Evolutionary conservation across 1,139 yeast genomes (phyloP), one percentile per base, ranked within the genome.

Genomic region (Blastobotrys proliferans): DNA sequence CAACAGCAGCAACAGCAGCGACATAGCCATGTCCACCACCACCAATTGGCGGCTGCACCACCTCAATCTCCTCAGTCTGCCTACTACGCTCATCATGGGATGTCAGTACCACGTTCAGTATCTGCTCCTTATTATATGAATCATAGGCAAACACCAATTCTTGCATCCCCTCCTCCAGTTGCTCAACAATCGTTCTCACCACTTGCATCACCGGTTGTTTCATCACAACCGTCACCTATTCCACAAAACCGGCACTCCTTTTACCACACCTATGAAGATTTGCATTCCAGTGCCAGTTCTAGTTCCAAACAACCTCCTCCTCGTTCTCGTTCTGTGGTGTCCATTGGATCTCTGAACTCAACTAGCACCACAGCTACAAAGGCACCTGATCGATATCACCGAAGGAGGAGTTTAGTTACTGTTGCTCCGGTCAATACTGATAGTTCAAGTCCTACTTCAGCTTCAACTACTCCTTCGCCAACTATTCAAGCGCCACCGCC

Each of bases 331-430:
- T 38, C 42, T 13, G 37, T 27, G 6, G 32, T 21, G 2, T 38
- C 41, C 24, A 17, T 38, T 10, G 35, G 19, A 16, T 17, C 34
- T 13, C 8, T 24, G 20, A 25, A 22, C 19, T 20, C 37, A 9
- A 31, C 25, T 10, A 22, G 31, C n/a, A 20, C 36, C 14, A 20
- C 40, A 8, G 21, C 44, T 19, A 17, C 21, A n/a, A 31, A 25
- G 17, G 43, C 43, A 14, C 64, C 64, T 14, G 63, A 55, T 37
- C 46, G 64, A 16, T 60, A 60, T 40, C 63, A 60, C 43, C 56
- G 64, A 16, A 47, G 59, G 38, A 51, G 51, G 46, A 38, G 42
- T 32, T 32, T 38, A 32, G 37, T 42, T 32, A 18, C 49, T 33
- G 35, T 45, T 33, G 33, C 53, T 30, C 40, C 42, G 10, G 35